Conservation (phyloP, 2,329 filamentous ascomycete species). For the Aciculosporium take region DNA sequence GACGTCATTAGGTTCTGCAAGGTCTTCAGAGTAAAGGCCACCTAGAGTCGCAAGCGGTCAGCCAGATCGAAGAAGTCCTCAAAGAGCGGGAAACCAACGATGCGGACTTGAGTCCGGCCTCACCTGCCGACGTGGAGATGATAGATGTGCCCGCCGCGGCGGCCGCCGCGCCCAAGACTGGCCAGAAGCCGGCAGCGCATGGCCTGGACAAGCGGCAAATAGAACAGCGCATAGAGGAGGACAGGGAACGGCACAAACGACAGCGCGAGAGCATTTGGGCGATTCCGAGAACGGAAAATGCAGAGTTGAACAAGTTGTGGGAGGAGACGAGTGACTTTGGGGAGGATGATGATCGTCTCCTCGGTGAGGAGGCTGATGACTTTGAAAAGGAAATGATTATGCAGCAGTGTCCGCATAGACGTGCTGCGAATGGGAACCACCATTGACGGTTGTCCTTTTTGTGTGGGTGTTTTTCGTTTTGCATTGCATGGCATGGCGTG, state of each 20-base stretch:
- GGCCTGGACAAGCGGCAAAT: slow-evolving; percentile 72
- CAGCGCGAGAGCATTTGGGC: slow-evolving; percentile 90
- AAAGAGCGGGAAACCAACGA: slow-evolving; percentile 59
- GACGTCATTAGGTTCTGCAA: slow-evolving; percentile 43
- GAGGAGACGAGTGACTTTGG: slow-evolving; percentile 77
- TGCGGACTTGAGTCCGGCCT: slow-evolving; percentile 38
- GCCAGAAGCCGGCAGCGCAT: slow-evolving; percentile 19
- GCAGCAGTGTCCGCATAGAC: slow-evolving; percentile 26
- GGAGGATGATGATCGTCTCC: slow-evolving; percentile 69
- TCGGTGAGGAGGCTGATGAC: slow-evolving; percentile 55
- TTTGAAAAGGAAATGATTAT: slow-evolving; percentile 28
- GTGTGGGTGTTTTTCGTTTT: neutral
- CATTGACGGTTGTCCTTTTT: slow-evolving; percentile 8
- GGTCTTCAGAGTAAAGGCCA: slow-evolving; percentile 57
- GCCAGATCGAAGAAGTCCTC: slow-evolving; percentile 70
- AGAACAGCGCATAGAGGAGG: slow-evolving; percentile 93
- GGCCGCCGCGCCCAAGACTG: slow-evolving; percentile 23
- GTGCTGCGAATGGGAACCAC: slow-evolving; percentile 17
- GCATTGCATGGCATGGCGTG: slow-evolving; percentile 11
- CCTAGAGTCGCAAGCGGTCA: slow-evolving; percentile 58
- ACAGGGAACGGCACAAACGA: slow-evolving; percentile 86
- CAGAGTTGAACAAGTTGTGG: slow-evolving; percentile 69
- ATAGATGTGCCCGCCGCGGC: slow-evolving; percentile 27
- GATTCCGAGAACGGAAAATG: slow-evolving; percentile 45
- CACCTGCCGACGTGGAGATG: slow-evolving; percentile 29